Percentiles rank a stretch among this genome's conserved stretches.
Evolutionary conservation across 2,329 filamentous ascomycete genomes (phyloP).

Genomic region (Ophiostoma sp.): DNA sequence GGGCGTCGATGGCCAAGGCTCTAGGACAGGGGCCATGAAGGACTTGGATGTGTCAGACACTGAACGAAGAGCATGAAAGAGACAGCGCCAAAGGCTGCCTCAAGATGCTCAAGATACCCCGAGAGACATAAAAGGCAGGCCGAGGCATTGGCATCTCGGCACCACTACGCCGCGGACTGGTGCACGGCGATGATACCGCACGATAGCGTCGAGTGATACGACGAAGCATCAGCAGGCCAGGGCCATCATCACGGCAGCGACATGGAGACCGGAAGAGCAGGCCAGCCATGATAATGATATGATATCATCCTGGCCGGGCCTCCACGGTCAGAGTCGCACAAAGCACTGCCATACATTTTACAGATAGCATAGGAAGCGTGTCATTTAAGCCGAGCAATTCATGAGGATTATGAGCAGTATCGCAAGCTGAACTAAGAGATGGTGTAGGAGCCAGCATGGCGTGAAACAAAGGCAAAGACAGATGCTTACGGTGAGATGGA

Average conservation of each 20-base stretch:
- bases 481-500: no score
- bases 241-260: not conserved
- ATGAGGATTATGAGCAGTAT: not conserved
- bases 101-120: constrained; percentile 16
- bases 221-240: not conserved
- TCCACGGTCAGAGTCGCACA: not conserved
- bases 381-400: not conserved
- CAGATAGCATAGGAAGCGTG: not conserved
- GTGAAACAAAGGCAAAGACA: no score
- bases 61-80: not conserved
- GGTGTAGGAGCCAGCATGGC: no score
- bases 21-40: constrained; percentile 27
- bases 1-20: constrained; percentile 51
- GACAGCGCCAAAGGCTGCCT: not conserved
- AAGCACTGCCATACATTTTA: not conserved
- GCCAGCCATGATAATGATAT: not conserved
- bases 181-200: not conserved
- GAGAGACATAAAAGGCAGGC: constrained; percentile 16
- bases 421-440: no score
- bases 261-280: not conserved
- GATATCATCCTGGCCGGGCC: not conserved
- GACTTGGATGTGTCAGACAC: not conserved
- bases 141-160: constrained; percentile 1
- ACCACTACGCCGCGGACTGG: not conserved
- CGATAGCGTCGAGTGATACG: not conserved